Conservation (phyloP, 805 yeast genomes). For the Pichia heedii region DNA sequence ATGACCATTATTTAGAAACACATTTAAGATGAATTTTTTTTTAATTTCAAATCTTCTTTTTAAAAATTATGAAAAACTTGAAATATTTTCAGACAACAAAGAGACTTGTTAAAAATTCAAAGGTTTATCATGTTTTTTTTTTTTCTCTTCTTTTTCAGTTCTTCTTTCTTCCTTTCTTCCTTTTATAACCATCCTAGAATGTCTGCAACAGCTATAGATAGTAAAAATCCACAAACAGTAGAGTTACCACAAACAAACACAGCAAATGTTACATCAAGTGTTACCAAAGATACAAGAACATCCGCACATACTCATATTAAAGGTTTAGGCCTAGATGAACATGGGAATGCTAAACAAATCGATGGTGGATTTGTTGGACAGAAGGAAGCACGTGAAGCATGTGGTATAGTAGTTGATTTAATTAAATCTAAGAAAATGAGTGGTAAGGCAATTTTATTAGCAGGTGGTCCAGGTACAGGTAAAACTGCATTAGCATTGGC, state of each 20-base stretch:
- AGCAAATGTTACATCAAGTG: slow-evolving; percentile 10
- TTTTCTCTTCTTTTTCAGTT: too few relatives aligned
- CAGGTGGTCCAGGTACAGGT: slow-evolving; percentile 99
- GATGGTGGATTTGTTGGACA: slow-evolving; percentile 98
- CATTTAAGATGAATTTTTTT: too few relatives aligned
- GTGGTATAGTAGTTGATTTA: slow-evolving; percentile 89
- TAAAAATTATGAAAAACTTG: too few relatives aligned
- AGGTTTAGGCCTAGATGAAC: slow-evolving; percentile 93
- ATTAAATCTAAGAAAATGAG: slow-evolving; percentile 92
- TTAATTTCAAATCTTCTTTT: too few relatives aligned
- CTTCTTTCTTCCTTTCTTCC: too few relatives aligned
- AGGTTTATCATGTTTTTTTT: too few relatives aligned
- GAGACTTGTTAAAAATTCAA: too few relatives aligned
- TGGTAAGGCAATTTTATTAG: slow-evolving; percentile 89
- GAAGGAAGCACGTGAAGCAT: slow-evolving; percentile 82
- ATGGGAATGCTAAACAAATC: slow-evolving; percentile 69
- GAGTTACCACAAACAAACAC: slow-evolving; percentile 3
- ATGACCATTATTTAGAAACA: too few relatives aligned
- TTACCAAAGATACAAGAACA: slow-evolving; percentile 24
- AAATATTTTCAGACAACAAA: too few relatives aligned
- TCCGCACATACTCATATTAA: slow-evolving; percentile 98
- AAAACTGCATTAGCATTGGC: slow-evolving; percentile 99
- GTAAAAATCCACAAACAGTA: background rate
- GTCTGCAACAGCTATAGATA: background rate
- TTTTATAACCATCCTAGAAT: too few relatives aligned